Percentiles rank a stretch among this genome's conserved stretches.
Conservation (phyloP, 768 basidiomycete species). For the Lactarius quietus region DNA sequence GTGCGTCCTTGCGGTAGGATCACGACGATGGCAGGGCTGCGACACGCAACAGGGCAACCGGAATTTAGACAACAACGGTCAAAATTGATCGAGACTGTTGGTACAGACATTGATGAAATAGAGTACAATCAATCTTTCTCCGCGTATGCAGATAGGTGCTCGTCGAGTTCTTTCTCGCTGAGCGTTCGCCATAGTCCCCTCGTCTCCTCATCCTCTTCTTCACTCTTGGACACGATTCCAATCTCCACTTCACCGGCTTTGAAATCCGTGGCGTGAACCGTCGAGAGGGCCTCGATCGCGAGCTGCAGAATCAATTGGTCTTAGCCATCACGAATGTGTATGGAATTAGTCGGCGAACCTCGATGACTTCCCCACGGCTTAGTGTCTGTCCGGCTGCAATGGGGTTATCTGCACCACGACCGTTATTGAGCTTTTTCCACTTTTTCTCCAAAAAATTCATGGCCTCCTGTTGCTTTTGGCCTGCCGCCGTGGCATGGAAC, state of each 20-base stretch:
- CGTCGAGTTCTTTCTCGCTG: slow-evolving; percentile 72
- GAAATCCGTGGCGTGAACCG: slow-evolving; percentile 93
- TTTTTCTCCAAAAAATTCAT: slow-evolving; percentile 99
- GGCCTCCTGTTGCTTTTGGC: slow-evolving; percentile 96
- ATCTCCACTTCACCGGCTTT: slow-evolving; percentile 96
- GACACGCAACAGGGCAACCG: neutral
- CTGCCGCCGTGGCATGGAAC: slow-evolving; percentile 94
- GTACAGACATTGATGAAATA: neutral
- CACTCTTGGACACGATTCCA: slow-evolving; percentile 77
- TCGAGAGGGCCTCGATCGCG: slow-evolving; percentile 92
- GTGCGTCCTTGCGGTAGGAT: slow-evolving; percentile 49
- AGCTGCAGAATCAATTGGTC: slow-evolving; percentile 45
- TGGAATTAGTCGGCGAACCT: slow-evolving; percentile 49
- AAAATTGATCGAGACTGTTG: neutral
- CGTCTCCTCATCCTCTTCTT: slow-evolving; percentile 69
- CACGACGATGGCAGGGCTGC: neutral
- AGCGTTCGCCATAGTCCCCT: slow-evolving; percentile 78
- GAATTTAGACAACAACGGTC: neutral
- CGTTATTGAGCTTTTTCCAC: slow-evolving; percentile 91
- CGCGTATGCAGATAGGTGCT: slow-evolving; percentile 78
- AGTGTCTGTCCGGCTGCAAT: slow-evolving; percentile 70
- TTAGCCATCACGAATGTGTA: neutral
- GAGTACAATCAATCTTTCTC: slow-evolving; percentile 68
- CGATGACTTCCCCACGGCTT: slow-evolving; percentile 76
- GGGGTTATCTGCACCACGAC: slow-evolving; percentile 75